Evolutionary conservation across 352 stramenopile species (phyloP), one percentile per base, ranked within the genome.

Genomic region (Aphanomyces astaci): DNA sequence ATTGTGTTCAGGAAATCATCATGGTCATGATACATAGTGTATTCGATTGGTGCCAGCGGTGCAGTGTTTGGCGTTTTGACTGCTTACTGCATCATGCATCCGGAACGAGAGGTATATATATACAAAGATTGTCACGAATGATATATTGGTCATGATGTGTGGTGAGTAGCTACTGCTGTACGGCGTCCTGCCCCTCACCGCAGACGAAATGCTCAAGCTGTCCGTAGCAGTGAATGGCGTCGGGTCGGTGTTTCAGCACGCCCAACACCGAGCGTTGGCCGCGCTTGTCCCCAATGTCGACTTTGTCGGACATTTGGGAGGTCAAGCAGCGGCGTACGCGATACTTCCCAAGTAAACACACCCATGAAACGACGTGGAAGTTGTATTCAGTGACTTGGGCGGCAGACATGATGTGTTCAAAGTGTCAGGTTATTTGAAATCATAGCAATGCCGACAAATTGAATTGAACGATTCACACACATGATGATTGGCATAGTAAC

Each of bases 1-100:
- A 19, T 43, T 33, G 1, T 73, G 15, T 39, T 24, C 72, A 19
- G 46, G 0, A 53, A 5, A 11, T 24, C 0, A 54, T 69, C 15
- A 19, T 24, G 56, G 32, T 53, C 9, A 66, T 9, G 69, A 19
- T 62, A 9, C 56, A 2, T 63, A 93, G 86, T 87, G 4, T 91
- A 90, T 53, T 90, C 86, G 2, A 85, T 94, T 51, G 86, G 86
- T 31, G 86, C 86, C 0, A 94, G 86, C 68, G 84, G 86, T 27
- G 84, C 82, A 3, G 86, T 94, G 32, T 91, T 89, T 64, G 86
- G 82, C 51, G 70, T 94, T 22, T 81, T 94, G 55, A 94, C 85
- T 0, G 40, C 88, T 22, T 92, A 88, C 59, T 94, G 84, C 57
- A 68, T 91, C 31, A 71, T 90, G 11, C 91, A 84, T 39, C 86